Evolutionary conservation across 2,329 filamentous ascomycete genomes (phyloP).

Genomic region (Aspergillus fischeri): DNA sequence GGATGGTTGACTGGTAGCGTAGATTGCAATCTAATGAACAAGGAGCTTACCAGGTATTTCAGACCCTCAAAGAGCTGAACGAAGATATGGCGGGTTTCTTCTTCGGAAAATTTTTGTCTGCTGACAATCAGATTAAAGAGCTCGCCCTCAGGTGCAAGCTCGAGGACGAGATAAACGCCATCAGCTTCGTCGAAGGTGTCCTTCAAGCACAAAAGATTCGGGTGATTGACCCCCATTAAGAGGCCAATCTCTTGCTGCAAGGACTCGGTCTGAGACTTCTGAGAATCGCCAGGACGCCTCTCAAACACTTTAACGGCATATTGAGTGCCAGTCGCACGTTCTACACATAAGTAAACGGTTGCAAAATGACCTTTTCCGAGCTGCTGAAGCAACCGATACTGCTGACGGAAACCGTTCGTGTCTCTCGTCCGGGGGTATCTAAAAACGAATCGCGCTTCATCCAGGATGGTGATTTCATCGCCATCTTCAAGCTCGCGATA

Average conservation of each 20-base stretch:
- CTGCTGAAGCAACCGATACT: conserved; percentile 79
- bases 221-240: conserved; percentile 94
- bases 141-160: conserved; percentile 88
- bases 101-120: conserved; percentile 82
- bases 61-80: conserved; percentile 87
- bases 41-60: conserved; percentile 78
- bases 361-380: conserved; percentile 95
- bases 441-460: conserved; percentile 85
- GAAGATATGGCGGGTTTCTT: conserved; percentile 81
- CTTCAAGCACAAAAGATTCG: conserved; percentile 86
- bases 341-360: conserved; percentile 84
- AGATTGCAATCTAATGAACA: not conserved
- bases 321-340: conserved; percentile 74
- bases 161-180: conserved; percentile 85
- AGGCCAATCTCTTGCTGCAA: conserved; percentile 95
- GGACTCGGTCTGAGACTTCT: conserved; percentile 77
- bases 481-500: conserved; percentile 81
- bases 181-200: conserved; percentile 91
- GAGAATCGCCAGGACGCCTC: conserved; percentile 74
- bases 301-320: conserved; percentile 96
- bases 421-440: conserved; percentile 74
- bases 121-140: conserved; percentile 92
- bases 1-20: not conserved
- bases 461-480: conserved; percentile 84
- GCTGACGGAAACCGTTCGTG: conserved; percentile 75